Percentiles rank a stretch among this genome's conserved stretches.
Evolutionary conservation across 495 filamentous ascomycete genomes (phyloP).

Genomic region (Bacidia rubella): DNA sequence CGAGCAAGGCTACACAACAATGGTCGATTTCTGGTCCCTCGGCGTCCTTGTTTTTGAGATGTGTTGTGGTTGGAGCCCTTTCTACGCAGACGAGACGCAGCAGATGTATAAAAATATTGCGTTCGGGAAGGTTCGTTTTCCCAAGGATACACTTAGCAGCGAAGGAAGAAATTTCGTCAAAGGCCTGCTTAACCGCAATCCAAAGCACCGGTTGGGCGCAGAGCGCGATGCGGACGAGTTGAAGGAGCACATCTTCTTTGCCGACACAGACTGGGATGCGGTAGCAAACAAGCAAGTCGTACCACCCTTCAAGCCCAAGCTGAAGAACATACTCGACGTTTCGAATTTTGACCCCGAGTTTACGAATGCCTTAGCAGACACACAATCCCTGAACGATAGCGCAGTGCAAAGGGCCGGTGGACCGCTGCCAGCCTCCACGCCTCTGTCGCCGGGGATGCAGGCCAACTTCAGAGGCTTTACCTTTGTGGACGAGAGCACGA

Average conservation of each 20-base stretch:
- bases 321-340: slow-evolving; percentile 88
- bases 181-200: slow-evolving; percentile 90
- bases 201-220: slow-evolving; percentile 86
- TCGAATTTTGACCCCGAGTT: slow-evolving; percentile 99
- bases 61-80: slow-evolving; percentile 98
- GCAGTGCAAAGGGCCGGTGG: slow-evolving; percentile 65
- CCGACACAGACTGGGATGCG: slow-evolving; percentile 82
- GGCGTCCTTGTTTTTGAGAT: slow-evolving; percentile 98
- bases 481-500: slow-evolving; percentile 91
- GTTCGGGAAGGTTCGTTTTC: slow-evolving; percentile 95
- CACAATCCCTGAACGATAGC: slow-evolving; percentile 77
- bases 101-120: slow-evolving; percentile 99
- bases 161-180: slow-evolving; percentile 98
- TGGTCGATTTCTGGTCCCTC: slow-evolving; percentile 99
- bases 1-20: slow-evolving; percentile 97
- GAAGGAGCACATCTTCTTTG: slow-evolving; percentile 88
- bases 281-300: slow-evolving; percentile 79
- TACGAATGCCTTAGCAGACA: slow-evolving; percentile 77
- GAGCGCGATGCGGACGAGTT: slow-evolving; percentile 87
- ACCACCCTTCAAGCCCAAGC: slow-evolving; percentile 95
- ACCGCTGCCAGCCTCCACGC: slow-evolving; percentile 65
- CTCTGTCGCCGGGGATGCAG: slow-evolving; percentile 85
- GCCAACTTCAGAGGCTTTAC: slow-evolving; percentile 98
- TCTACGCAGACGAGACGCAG: slow-evolving; percentile 97
- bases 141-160: slow-evolving; percentile 79